Base-by-base conservation (phyloP, 768 basidiomycete genomes). In the Lyophyllum atratum region DNA sequence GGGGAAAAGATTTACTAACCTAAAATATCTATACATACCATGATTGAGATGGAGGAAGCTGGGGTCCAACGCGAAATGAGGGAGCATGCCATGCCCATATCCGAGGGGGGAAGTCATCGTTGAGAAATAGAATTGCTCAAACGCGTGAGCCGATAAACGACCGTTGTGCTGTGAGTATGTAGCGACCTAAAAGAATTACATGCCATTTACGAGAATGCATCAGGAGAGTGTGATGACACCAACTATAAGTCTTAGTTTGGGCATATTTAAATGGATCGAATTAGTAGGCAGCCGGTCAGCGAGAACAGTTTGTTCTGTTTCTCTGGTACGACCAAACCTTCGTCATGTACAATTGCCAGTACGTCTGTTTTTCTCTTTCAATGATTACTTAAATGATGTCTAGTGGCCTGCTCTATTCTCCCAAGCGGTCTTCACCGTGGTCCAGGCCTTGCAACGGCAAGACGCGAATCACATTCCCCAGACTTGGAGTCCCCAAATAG, bases 231-330 rank as follows among this genome's bases (percentile, higher is more conserved):
- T n/a, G n/a, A n/a, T n/a, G n/a, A n/a, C n/a, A n/a, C n/a, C n/a
- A n/a, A n/a, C n/a, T n/a, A n/a, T n/a, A n/a, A n/a, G n/a, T n/a
- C n/a, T n/a, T n/a, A n/a, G n/a, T n/a, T n/a, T n/a, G n/a, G n/a
- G n/a, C n/a, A n/a, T n/a, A n/a, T n/a, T n/a, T n/a, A n/a, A n/a
- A n/a, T n/a, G n/a, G n/a, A n/a, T n/a, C n/a, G n/a, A n/a, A n/a
- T n/a, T n/a, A n/a, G n/a, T n/a, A n/a, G n/a, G n/a, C 22, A 39
- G 24, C 15, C 51, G 40, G 40, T 56, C 61, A 49, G 56, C 60
- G 43, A 54, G 59, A 62, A 48, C 61, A 55, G 59, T 61, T 59
- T 37, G 56, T 42, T 64, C 68, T 66, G 63, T 61, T 58, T 62
- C 63, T 28, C 54, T 66, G 33, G 44, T 64, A 17, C 64, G 59